These are phyloP conservation scores for Fusarium equiseti DNA, from an alignment of 2,329 filamentous ascomycete species.

Conservation along the genomic window DNA sequence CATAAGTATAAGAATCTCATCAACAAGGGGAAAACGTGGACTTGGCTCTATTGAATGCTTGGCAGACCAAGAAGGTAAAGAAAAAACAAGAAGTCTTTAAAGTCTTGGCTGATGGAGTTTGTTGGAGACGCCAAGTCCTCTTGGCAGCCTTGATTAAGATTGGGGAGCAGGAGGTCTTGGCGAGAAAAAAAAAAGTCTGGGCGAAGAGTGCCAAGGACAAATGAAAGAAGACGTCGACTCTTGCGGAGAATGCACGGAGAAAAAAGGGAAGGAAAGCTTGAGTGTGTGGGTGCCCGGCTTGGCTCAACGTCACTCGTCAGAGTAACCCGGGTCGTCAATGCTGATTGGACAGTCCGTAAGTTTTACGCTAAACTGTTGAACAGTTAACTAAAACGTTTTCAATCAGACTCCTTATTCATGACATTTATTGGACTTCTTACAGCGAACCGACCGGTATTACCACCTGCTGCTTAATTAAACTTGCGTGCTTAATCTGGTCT, in stretches of 20 bases:
- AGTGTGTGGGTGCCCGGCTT: slow-evolving; percentile 43
- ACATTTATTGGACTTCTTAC: background rate
- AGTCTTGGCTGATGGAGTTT: slow-evolving; percentile 25
- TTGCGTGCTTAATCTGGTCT: slow-evolving; percentile 11
- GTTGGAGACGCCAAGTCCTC: slow-evolving; percentile 34
- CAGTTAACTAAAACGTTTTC: slow-evolving; percentile 3
- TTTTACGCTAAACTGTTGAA: background rate
- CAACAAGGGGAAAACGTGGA: slow-evolving; percentile 38
- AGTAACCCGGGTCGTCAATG: background rate
- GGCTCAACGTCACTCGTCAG: slow-evolving; percentile 30
- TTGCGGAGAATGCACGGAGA: slow-evolving; percentile 18
- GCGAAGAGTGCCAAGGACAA: slow-evolving; percentile 4
- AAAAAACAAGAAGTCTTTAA: background rate
- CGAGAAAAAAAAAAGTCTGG: slow-evolving; percentile 13
- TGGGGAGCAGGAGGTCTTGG: slow-evolving; percentile 23
- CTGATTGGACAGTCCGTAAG: background rate
- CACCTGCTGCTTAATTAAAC: background rate
- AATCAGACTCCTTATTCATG: background rate
- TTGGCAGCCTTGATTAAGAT: slow-evolving; percentile 32
- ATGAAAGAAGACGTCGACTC: slow-evolving; percentile 11
- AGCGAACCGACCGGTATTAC: background rate
- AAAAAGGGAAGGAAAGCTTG: slow-evolving; percentile 44
- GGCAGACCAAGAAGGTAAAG: slow-evolving; percentile 8
- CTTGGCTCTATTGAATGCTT: slow-evolving; percentile 24
- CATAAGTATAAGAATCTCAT: slow-evolving; percentile 16